phyloP scores from a whole-genome alignment of 2,329 filamentous ascomycete genomes.

The Xylariaceae sp. region DNA sequence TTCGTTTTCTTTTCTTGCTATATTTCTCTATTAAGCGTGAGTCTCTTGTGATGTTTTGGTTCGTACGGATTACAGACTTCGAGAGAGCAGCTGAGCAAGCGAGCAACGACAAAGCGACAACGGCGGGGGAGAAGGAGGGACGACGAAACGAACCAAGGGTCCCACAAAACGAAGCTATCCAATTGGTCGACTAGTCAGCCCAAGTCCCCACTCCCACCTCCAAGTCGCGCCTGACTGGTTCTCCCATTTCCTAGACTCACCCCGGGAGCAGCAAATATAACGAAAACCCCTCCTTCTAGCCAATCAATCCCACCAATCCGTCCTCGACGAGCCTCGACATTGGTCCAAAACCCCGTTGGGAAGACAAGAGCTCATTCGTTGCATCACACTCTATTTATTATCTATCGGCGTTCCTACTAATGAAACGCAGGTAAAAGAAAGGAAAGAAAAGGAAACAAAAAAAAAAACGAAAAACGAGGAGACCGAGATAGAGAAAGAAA shows the following conservation, averaged over 20 bases:
- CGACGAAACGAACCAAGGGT: neutral
- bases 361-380: constrained; percentile 27
- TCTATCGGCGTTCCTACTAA: constrained; percentile 6
- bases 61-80: neutral
- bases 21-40: neutral
- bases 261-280: neutral
- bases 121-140: neutral
- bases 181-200: neutral
- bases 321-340: constrained; percentile 21
- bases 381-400: constrained; percentile 25
- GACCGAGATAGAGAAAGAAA: too few species aligned
- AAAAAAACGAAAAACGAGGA: too few species aligned
- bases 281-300: constrained; percentile 20
- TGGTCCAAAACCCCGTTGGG: constrained; percentile 16
- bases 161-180: neutral
- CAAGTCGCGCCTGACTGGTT: neutral
- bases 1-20: neutral
- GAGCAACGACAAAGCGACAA: neutral
- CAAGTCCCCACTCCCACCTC: neutral
- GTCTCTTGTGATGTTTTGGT: neutral
- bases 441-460: neutral
- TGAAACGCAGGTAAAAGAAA: constrained; percentile 1
- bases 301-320: constrained; percentile 34
- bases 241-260: neutral
- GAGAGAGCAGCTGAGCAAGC: neutral